phyloP scores from a whole-genome alignment of 768 basidiomycete genomes.

The Kwoniella europaea region DNA sequence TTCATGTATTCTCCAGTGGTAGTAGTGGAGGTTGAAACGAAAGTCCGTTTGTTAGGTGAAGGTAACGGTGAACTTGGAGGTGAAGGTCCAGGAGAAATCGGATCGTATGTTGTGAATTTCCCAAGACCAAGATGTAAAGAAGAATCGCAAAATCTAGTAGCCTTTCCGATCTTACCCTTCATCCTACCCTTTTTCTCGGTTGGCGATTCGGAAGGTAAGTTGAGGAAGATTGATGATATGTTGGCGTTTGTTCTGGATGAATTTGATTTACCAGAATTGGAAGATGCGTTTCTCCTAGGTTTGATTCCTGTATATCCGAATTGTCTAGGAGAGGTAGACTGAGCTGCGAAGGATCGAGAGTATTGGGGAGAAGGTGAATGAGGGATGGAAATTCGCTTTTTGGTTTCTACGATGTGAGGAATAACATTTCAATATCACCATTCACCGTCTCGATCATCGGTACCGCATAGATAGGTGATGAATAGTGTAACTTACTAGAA shows the following conservation, averaged over 20 bases:
- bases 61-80: slow-evolving; percentile 29
- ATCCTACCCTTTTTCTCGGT: background rate
- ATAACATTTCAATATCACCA: background rate
- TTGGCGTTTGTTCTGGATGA: slow-evolving; percentile 29
- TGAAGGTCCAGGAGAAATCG: slow-evolving; percentile 38
- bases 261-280: slow-evolving; percentile 23
- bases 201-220: slow-evolving; percentile 7
- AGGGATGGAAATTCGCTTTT: slow-evolving; percentile 32
- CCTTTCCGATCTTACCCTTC: too few species aligned
- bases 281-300: slow-evolving; percentile 4
- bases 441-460: background rate
- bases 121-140: slow-evolving; percentile 43
- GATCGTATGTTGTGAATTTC: slow-evolving; percentile 31
- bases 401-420: slow-evolving; percentile 16
- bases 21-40: background rate
- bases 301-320: background rate
- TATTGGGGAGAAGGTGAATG: slow-evolving; percentile 25
- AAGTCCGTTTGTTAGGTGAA: slow-evolving; percentile 23
- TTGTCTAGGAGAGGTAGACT: slow-evolving; percentile 16
- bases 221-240: slow-evolving; percentile 41
- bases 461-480: background rate
- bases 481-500: slow-evolving; percentile 26
- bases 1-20: background rate
- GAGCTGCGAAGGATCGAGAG: slow-evolving; percentile 7
- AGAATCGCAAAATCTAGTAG: slow-evolving; percentile 18